Percentiles rank a stretch among this genome's conserved stretches.
These are phyloP conservation scores for Neurospora sublineolata DNA, from an alignment of 495 filamentous ascomycete species.

Conservation along the genomic window DNA sequence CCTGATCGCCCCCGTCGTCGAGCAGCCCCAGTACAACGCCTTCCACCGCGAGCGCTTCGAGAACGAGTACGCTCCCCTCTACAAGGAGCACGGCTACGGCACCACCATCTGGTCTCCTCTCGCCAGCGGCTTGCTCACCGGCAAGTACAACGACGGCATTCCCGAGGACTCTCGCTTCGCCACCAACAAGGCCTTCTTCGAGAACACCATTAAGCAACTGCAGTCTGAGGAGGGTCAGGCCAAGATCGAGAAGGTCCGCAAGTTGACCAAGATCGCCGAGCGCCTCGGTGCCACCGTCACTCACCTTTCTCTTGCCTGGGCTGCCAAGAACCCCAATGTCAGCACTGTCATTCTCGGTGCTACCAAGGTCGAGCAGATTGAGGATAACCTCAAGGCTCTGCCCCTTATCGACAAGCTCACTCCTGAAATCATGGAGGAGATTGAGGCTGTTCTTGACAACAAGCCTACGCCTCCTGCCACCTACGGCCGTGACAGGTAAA, in stretches of 20 bases:
- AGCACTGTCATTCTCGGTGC: conserved; percentile 65
- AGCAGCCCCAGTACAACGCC: conserved; percentile 81
- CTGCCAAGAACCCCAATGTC: conserved; percentile 64
- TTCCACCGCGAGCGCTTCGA: conserved; percentile 64
- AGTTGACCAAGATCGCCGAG: conserved; percentile 50
- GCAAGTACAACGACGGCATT: conserved; percentile 67
- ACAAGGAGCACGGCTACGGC: conserved; percentile 51
- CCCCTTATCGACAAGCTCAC: conserved; percentile 53
- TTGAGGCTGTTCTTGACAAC: conserved; percentile 40
- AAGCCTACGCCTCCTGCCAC: conserved; percentile 16
- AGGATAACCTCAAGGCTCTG: conserved; percentile 55
- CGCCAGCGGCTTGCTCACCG: conserved; percentile 57
- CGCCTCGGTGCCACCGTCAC: conserved; percentile 48
- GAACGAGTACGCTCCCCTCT: conserved; percentile 57
- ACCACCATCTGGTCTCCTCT: conserved; percentile 63
- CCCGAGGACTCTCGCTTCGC: conserved; percentile 46
- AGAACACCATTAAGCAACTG: conserved; percentile 24
- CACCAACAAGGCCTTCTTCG: conserved; percentile 32
- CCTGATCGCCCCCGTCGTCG: conserved; percentile 70
- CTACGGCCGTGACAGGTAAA: conserved; percentile 11
- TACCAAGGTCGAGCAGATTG: conserved; percentile 56
- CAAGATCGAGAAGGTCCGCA: conserved; percentile 37
- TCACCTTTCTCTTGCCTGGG: conserved; percentile 61
- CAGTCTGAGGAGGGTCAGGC: conserved; percentile 20
- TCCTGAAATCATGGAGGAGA: conserved; percentile 56